These are phyloP conservation scores for Pseudogymnoascus sp. DNA, from an alignment of 2,329 filamentous ascomycete genomes.

Conservation along the genomic window DNA sequence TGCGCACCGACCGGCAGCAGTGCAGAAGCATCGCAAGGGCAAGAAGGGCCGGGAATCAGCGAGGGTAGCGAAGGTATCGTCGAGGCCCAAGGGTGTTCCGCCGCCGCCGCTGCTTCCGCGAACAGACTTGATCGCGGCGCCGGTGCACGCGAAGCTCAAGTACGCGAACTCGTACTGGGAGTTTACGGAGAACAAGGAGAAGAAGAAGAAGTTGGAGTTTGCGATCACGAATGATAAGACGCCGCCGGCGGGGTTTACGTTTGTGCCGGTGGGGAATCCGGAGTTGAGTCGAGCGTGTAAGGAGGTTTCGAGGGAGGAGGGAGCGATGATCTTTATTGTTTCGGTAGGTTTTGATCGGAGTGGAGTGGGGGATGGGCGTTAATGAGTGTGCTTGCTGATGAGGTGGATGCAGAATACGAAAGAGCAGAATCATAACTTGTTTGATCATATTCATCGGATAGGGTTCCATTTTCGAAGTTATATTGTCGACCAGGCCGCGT, in stretches of 20 bases:
- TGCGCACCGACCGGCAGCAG: background rate
- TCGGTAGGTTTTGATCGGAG: conserved; percentile 42
- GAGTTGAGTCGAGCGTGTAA: conserved; percentile 56
- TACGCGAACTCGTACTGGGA: conserved; percentile 56
- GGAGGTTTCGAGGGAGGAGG: conserved; percentile 55
- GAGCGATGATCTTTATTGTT: conserved; percentile 61
- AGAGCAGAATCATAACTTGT: conserved; percentile 26
- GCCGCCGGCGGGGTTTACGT: conserved; percentile 56
- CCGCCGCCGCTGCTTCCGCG: conserved; percentile 25
- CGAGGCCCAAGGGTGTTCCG: conserved; percentile 9
- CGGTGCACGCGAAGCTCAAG: conserved; percentile 32
- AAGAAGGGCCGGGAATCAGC: conserved; percentile 19
- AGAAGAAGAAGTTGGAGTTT: conserved; percentile 46
- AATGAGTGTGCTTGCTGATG: background rate
- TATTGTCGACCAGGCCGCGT: conserved; percentile 51
- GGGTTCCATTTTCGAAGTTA: conserved; percentile 54
- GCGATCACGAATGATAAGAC: conserved; percentile 46
- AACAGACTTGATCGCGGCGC: conserved; percentile 26
- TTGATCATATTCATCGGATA: conserved; percentile 48
- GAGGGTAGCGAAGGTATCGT: conserved; percentile 21
- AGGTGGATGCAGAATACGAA: conserved; percentile 18
- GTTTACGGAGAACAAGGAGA: conserved; percentile 57
- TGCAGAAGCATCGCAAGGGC: conserved; percentile 11
- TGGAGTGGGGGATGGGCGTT: background rate
- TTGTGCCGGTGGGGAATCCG: conserved; percentile 57